Evolutionary conservation across 768 basidiomycete species (phyloP).

Genomic region (Rhodotorula kratochvilovae): DNA sequence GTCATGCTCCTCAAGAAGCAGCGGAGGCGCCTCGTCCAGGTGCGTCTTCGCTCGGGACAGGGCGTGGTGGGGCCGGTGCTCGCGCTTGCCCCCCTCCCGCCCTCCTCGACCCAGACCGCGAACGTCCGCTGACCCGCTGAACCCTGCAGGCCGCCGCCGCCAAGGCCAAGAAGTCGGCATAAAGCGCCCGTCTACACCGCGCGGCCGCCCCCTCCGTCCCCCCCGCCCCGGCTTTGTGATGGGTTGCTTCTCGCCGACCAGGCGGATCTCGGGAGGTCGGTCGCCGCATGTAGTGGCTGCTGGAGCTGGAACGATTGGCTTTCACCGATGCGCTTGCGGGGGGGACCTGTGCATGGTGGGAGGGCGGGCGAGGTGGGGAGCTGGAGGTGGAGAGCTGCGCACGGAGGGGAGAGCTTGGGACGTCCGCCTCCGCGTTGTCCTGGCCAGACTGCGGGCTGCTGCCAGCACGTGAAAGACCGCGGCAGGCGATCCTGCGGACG

Average conservation of each 20-base stretch:
- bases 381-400: too few species aligned
- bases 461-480: too few species aligned
- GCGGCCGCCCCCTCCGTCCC: not conserved
- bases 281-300: not conserved
- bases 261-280: too few species aligned
- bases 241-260: not conserved
- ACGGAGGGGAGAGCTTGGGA: too few species aligned
- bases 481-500: too few species aligned
- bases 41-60: not conserved
- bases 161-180: slow-evolving; percentile 41
- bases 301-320: not conserved
- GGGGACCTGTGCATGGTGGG: too few species aligned
- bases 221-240: not conserved
- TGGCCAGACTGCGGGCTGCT: too few species aligned
- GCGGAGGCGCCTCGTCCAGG: slow-evolving; percentile 52
- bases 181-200: not conserved
- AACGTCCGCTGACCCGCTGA: not conserved
- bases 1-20: slow-evolving; percentile 85
- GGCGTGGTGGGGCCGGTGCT: too few species aligned
- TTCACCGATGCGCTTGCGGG: not conserved
- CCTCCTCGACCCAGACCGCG: not conserved
- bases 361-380: too few species aligned
- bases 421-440: too few species aligned
- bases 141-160: slow-evolving; percentile 28
- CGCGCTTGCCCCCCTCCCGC: not conserved